Base-by-base conservation (phyloP, 1,284 basidiomycete species). In the Cutaneotrichosporon cyanovorans region DNA sequence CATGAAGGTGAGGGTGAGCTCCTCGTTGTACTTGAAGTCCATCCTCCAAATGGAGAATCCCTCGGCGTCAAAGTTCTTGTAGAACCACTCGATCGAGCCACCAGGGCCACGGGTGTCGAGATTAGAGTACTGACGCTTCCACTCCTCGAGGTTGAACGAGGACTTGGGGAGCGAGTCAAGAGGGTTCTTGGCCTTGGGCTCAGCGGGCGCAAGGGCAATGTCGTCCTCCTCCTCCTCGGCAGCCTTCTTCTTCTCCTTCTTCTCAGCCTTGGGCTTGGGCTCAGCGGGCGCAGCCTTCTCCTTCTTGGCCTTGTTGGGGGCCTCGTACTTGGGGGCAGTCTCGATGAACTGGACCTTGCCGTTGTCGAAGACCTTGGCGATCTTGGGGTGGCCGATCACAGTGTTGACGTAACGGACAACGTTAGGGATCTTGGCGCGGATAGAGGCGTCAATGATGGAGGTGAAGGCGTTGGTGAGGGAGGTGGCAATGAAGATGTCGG, bases 91-190 rank as follows among this genome's bases (percentile, higher is more conserved):
- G 45, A 73, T 53, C 35, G 67, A 65, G 68, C 88, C 85, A 33
- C 83, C 84, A 69, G 88, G 84, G 32, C 84, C 85, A 50, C 86
- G 82, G 32, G 92, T 96, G 48, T 96, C 92, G 74, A 85, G 84
- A 84, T 97, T 97, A 61, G 90, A 95, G 79, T 97, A 97, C 50
- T 86, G 84, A 45, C 90, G 83, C 77, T 97, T 97, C 87, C 88
- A 95, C 75, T 96, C 91, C 73, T 97, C 92, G 49, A 97, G 83
- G 77, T 91, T 90, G 77, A 96, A 86, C 14, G 79, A 75, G 16
- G 87, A 89, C 76, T 93, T 93, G 59, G 92, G 89, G 47, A 95
- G 80, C 53, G 79, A 78, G 58, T 96, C 93, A 44, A 95, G 82
- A 25, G 92, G 92, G 80, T 96, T 95, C 81, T 92, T 92, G 49